Percentiles rank a stretch among this genome's conserved stretches.
Conservation (phyloP, 257 asterid genomes). For the Anisodus tanguticus region DNA sequence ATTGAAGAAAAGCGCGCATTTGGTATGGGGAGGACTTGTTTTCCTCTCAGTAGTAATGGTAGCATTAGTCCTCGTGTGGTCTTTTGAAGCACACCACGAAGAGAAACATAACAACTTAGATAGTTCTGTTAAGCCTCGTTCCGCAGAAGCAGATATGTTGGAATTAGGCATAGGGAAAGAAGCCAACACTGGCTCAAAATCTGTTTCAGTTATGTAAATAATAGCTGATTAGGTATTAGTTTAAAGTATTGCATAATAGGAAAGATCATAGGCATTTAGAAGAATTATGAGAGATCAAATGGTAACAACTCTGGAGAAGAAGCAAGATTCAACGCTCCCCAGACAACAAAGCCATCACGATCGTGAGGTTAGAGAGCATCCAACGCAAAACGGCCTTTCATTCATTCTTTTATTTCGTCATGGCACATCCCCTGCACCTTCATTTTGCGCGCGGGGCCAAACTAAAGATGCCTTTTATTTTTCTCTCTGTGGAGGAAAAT, state of each 20-base stretch:
- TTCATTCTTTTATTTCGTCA: constrained; percentile 25
- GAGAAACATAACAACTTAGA: constrained; percentile 35
- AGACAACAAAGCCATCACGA: constrained; percentile 37
- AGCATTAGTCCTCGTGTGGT: constrained; percentile 57
- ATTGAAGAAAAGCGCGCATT: constrained; percentile 48
- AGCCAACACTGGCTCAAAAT: background rate
- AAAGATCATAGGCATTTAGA: background rate
- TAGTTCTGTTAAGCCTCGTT: constrained; percentile 64
- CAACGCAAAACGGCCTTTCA: constrained; percentile 32
- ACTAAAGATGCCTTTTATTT: background rate
- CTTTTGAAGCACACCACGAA: constrained; percentile 43
- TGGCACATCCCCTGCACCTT: constrained; percentile 21
- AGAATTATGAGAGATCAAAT: background rate
- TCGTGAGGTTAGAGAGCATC: background rate
- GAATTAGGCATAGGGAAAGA: constrained; percentile 47
- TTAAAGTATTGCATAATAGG: background rate
- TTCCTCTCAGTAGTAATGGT: constrained; percentile 62
- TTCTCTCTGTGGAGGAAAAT: background rate
- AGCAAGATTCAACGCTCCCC: constrained; percentile 39
- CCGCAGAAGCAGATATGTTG: constrained; percentile 28
- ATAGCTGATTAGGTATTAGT: background rate
- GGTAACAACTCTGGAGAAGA: constrained; percentile 32
- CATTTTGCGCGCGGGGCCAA: background rate
- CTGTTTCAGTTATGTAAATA: constrained; percentile 26
- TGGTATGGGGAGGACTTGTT: constrained; percentile 65